Evolutionary conservation across 441 rosid species (phyloP), one percentile per base, ranked within the genome.

Genomic region (Erodium texanum): DNA sequence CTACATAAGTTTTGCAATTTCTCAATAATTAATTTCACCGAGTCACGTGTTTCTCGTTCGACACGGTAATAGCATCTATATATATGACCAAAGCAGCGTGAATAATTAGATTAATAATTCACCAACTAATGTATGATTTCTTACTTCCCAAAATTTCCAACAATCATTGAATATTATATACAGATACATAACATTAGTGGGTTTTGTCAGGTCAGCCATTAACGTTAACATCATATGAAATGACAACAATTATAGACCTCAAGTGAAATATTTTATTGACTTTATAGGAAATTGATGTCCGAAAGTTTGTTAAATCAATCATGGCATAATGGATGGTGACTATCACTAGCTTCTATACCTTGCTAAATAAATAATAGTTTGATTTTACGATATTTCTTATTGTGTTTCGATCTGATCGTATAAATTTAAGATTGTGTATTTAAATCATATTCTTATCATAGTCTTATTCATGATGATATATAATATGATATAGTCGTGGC

Each of bases 161-260:
- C 52, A 45, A 45, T 45, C 5, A 45, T 15, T 45, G n/a, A 14
- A 54, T 6, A 54, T n/a, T n/a, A 19, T 52, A 52, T 52, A 19
- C 4, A 54, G 19, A 54, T 36, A 36, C 8, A 36, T 0, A 54
- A 7, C 24, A 54, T 54, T 54, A 54, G 62, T 54, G 62, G 62
- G 62, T 54, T 54, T 54, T 54, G 62, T 54, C 23, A 54, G 10
- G 7, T 7, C 62, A 54, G 62, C 41, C 62, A 54, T 54, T 54
- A 54, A 19, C 62, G 62, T 54, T 54, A 54, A 54, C 62, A 54
- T 54, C 62, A 54, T 10, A 15, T 54, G 62, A 54, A 19, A 54
- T 18, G 62, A 54, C 62, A 54, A 54, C 62, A 54, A 54, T 7
- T 54, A 54, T 19, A 19, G 62, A 54, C 62, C 24, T 24, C 22